These are phyloP conservation scores for Fagopyrum homotropicum DNA, from an alignment of 148 eudicot species.

Conservation along the genomic window DNA sequence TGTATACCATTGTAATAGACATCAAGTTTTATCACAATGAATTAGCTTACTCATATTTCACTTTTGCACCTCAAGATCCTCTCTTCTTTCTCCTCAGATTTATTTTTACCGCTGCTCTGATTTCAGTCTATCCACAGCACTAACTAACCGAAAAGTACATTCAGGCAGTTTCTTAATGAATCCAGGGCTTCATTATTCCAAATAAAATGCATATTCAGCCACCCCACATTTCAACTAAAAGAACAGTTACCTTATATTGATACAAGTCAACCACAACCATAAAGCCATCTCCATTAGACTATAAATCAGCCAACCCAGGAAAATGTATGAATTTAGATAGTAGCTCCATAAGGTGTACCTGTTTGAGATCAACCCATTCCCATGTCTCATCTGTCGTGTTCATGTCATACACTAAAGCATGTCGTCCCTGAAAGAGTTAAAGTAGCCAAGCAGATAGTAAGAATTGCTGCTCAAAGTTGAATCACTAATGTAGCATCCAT, in stretches of 20 bases:
- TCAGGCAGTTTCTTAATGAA: not conserved
- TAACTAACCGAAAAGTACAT: not conserved
- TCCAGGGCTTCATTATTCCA: not conserved
- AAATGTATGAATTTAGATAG: not conserved
- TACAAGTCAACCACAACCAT: not conserved
- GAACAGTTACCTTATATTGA: not conserved
- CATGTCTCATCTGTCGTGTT: conserved; percentile 58
- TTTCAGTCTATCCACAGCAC: not conserved
- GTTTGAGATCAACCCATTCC: conserved; percentile 91
- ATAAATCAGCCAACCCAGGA: not conserved
- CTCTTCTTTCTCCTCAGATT: too few species aligned
- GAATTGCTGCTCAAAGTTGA: conserved; percentile 10
- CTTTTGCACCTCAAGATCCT: too few species aligned
- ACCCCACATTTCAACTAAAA: not conserved
- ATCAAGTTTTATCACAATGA: too few species aligned
- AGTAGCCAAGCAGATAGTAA: conserved; percentile 16
- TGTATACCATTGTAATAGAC: too few species aligned
- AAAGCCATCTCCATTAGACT: not conserved
- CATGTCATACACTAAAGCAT: conserved; percentile 72
- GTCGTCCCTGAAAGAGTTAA: conserved; percentile 59
- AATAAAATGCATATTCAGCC: not conserved
- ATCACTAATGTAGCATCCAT: conserved; percentile 14
- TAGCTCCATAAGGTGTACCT: conserved; percentile 31
- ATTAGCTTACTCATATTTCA: too few species aligned
- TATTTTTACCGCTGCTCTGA: too few species aligned